A percentile compares a stretch with the other conserved stretches of the same genome.
phyloP scores from a whole-genome alignment of 1,284 basidiomycete species.

The Gomphus sp. region DNA sequence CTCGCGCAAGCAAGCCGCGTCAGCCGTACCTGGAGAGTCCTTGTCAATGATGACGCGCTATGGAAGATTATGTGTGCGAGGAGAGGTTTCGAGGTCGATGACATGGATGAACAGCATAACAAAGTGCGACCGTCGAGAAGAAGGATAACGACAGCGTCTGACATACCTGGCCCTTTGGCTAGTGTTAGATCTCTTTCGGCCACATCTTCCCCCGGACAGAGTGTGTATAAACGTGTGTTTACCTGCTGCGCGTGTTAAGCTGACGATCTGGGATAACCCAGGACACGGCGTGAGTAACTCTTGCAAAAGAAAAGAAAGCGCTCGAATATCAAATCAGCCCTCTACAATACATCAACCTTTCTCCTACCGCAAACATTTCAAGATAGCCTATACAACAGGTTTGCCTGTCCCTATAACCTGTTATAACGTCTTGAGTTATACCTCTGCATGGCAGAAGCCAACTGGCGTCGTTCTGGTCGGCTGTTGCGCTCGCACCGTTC shows the following conservation, averaged over 20 bases:
- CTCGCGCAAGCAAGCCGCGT: constrained; percentile 70
- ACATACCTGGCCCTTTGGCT: not conserved
- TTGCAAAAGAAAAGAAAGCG: not conserved
- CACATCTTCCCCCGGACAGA: not conserved
- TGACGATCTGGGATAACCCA: not conserved
- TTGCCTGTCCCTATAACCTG: constrained; percentile 17
- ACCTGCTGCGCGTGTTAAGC: not conserved
- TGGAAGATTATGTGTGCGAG: constrained; percentile 77
- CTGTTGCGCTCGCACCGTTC: constrained; percentile 69
- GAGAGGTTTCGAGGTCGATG: constrained; percentile 39
- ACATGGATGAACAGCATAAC: constrained; percentile 10
- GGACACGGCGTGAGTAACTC: not conserved
- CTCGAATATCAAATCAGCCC: not conserved
- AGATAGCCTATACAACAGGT: constrained; percentile 70
- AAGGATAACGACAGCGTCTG: not conserved
- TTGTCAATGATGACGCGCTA: constrained; percentile 76
- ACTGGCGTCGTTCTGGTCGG: constrained; percentile 79
- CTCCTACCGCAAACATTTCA: constrained; percentile 69
- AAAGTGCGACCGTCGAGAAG: not conserved
- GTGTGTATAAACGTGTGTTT: not conserved
- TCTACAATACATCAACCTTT: constrained; percentile 20
- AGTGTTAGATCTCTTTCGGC: not conserved
- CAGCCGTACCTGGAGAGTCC: constrained; percentile 65
- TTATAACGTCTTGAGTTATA: not conserved
- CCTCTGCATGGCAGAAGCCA: constrained; percentile 21